Evolutionary conservation across 2,329 filamentous ascomycete genomes (phyloP).

Genomic region (Trichoderma breve): DNA sequence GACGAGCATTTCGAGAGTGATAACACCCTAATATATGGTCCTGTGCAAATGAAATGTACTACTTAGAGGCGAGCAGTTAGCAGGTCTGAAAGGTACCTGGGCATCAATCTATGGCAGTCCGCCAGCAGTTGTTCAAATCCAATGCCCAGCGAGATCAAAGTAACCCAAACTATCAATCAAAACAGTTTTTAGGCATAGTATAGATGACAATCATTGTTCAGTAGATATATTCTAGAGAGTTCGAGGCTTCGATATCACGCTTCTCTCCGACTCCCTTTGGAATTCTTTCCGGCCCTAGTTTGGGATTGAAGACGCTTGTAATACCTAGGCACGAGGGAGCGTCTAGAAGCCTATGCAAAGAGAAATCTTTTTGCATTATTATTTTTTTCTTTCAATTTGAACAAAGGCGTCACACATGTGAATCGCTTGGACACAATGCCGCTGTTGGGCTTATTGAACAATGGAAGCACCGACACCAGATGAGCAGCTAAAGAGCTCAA

Average conservation of each 20-base stretch:
- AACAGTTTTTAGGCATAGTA: background rate
- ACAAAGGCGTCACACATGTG: background rate
- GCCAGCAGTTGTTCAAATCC: background rate
- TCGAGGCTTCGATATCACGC: background rate
- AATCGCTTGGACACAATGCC: background rate
- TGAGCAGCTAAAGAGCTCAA: background rate
- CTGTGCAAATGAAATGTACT: background rate
- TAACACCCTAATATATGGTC: background rate
- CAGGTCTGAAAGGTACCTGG: background rate
- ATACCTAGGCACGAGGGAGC: background rate
- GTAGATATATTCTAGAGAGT: background rate
- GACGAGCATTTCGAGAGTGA: fast-evolving
- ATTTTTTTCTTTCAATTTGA: background rate
- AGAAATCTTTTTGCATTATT: background rate
- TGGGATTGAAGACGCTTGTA: background rate
- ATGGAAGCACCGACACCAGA: background rate
- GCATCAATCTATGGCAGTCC: background rate
- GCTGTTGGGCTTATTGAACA: background rate
- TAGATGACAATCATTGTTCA: background rate
- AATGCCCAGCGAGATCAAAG: background rate
- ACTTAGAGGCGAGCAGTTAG: background rate
- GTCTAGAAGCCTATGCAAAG: background rate
- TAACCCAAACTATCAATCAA: background rate
- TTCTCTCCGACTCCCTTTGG: background rate
- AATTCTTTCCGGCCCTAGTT: background rate